Evolutionary conservation across 2,329 filamentous ascomycete genomes (phyloP), one percentile per base, ranked within the genome.

Genomic region (Claviceps monticola): DNA sequence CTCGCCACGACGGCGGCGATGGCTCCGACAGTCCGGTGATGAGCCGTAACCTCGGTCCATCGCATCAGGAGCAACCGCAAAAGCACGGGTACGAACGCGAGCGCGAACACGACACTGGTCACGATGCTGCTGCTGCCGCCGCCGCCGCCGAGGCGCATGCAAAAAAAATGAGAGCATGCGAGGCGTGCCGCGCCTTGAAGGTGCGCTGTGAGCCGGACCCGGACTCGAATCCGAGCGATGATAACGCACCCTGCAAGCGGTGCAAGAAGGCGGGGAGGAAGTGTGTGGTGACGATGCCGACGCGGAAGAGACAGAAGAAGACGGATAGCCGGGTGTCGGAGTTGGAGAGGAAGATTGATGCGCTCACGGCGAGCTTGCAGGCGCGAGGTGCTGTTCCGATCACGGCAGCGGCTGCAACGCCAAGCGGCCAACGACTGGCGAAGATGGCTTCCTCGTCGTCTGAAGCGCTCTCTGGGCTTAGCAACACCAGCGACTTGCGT

Each of bases 331-430:
- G 88, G 49, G 89, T 96, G 13, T 85, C 88, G 8, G 89, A 95
- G 71, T 74, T 96, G 49, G 89, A 95, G 72, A 88, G 84, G 73
- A 94, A 94, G 71, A 91, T 95, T 56, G 88, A 95, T 71, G 86
- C 85, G 8, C 66, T 95, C 63, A 95, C 87, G 7, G 86, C 88
- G 6, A 88, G 82, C 38, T 64, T 95, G 57, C 83, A 88, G 46
- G 80, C 85, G 8, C 60, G 67, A 34, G 62, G 56, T n/a, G 54
- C 60, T 14, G 57, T 26, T 6, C 50, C 45, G 23, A 17, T 14
- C 2, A 34, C 19, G 6, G 46, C 38, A 26, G 2, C 9, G n/a
- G 9, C n/a, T 23, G 26, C 17, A 17, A 26, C 44, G 26, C 26
- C 26, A 8, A 16, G 14, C 17, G 5, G 6, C 14, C 34, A 29